Evolutionary conservation across 768 basidiomycete genomes (phyloP).

Genomic region (Mycena galopus): DNA sequence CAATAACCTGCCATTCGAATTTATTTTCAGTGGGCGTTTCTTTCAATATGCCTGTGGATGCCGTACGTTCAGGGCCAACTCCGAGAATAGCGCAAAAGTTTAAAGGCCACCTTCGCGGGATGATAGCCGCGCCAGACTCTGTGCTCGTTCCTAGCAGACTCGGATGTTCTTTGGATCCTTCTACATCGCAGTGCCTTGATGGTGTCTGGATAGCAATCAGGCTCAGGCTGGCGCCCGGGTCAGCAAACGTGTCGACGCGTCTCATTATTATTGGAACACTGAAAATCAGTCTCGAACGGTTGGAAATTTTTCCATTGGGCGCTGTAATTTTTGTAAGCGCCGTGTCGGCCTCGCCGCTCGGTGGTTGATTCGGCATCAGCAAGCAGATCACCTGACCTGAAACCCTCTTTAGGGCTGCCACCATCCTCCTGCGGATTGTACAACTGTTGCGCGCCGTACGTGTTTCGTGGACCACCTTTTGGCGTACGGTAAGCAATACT

Average conservation of each 20-base stretch:
- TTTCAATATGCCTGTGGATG: not conserved
- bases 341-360: too few relatives aligned
- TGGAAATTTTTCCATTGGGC: too few relatives aligned
- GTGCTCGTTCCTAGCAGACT: too few relatives aligned
- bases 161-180: too few relatives aligned
- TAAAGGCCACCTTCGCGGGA: not conserved
- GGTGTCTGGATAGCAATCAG: too few relatives aligned
- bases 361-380: not conserved
- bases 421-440: constrained; percentile 5
- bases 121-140: too few relatives aligned
- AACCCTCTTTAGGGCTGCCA: constrained; percentile 17
- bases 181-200: too few relatives aligned
- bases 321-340: too few relatives aligned
- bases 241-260: not conserved
- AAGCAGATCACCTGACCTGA: not conserved
- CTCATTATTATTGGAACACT: not conserved
- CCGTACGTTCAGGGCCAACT: not conserved
- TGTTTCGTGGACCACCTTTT: not conserved
- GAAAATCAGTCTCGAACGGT: not conserved
- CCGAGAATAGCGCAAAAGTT: not conserved
- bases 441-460: not conserved
- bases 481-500: not conserved
- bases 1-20: too few relatives aligned
- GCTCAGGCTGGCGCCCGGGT: too few relatives aligned
- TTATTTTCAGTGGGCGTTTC: not conserved